Evolutionary conservation across 1,284 basidiomycete genomes (phyloP).

Genomic region (Cryptococcus floricola): DNA sequence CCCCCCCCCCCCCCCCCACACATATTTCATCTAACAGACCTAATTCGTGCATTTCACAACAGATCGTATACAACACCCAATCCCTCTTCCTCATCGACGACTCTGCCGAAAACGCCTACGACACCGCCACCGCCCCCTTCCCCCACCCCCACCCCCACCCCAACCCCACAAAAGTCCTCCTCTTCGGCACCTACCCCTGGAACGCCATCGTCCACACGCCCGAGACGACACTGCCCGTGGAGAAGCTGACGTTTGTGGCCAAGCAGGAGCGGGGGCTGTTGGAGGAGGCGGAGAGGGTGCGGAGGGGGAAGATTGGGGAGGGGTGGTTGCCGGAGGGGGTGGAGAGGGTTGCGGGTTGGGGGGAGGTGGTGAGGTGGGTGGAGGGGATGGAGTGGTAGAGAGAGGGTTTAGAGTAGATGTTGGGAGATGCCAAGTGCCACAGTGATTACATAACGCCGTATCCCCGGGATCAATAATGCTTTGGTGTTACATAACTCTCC

Average conservation of each 20-base stretch:
- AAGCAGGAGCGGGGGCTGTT: slow-evolving; percentile 48
- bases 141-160: slow-evolving; percentile 8
- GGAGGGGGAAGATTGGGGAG: slow-evolving; percentile 25
- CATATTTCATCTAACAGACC: background rate
- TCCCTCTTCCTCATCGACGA: slow-evolving; percentile 71
- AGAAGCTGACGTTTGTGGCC: slow-evolving; percentile 60
- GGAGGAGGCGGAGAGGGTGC: slow-evolving; percentile 36
- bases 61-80: slow-evolving; percentile 63
- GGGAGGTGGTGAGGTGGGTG: slow-evolving; percentile 47
- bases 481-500: background rate
- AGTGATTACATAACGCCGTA: no score
- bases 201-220: slow-evolving; percentile 54
- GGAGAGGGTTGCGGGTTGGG: slow-evolving; percentile 41
- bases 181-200: slow-evolving; percentile 76
- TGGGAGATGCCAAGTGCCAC: no score
- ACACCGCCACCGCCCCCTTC: slow-evolving; percentile 51
- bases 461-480: no score
- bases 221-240: slow-evolving; percentile 17
- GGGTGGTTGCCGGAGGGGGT: slow-evolving; percentile 46
- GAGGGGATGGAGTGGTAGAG: slow-evolving; percentile 18
- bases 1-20: no score
- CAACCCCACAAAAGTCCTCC: slow-evolving; percentile 56
- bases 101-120: slow-evolving; percentile 68
- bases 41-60: slow-evolving; percentile 27
- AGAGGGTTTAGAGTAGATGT: no score